phyloP scores from a whole-genome alignment of 768 basidiomycete species.

The Lactarius akahatsu region DNA sequence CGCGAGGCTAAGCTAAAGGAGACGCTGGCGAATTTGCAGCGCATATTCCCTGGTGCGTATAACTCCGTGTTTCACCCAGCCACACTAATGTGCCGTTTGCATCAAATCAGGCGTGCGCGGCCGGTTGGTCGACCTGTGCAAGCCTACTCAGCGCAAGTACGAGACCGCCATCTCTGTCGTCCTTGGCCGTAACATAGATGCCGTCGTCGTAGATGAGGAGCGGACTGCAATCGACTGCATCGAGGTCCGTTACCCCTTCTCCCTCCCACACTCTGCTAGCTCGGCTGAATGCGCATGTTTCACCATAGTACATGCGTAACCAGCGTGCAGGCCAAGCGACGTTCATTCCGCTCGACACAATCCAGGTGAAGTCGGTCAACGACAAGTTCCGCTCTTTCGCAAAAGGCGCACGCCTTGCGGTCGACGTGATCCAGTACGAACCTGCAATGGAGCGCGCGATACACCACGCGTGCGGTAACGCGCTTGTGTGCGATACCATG shows the following conservation, averaged over 20 bases:
- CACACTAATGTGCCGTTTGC: background rate
- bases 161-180: slow-evolving; percentile 89
- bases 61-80: background rate
- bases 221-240: slow-evolving; percentile 98
- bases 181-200: slow-evolving; percentile 91
- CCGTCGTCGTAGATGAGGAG: slow-evolving; percentile 95
- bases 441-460: slow-evolving; percentile 89
- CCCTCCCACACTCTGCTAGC: background rate
- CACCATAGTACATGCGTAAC: slow-evolving; percentile 80
- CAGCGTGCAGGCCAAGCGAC: slow-evolving; percentile 96
- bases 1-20: slow-evolving; percentile 83
- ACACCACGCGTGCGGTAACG: slow-evolving; percentile 94
- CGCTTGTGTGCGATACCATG: slow-evolving; percentile 94
- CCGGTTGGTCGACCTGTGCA: slow-evolving; percentile 90
- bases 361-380: slow-evolving; percentile 89
- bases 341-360: slow-evolving; percentile 97
- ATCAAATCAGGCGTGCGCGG: slow-evolving; percentile 77
- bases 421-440: slow-evolving; percentile 62
- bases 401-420: slow-evolving; percentile 63
- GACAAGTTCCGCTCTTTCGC: slow-evolving; percentile 94
- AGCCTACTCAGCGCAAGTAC: slow-evolving; percentile 90
- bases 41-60: slow-evolving; percentile 78
- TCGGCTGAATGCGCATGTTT: background rate
- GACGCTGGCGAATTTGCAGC: slow-evolving; percentile 75
- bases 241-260: slow-evolving; percentile 53